Evolutionary conservation across 169 alveolate species (phyloP).

Genomic region (Cryptosporidium muris): DNA sequence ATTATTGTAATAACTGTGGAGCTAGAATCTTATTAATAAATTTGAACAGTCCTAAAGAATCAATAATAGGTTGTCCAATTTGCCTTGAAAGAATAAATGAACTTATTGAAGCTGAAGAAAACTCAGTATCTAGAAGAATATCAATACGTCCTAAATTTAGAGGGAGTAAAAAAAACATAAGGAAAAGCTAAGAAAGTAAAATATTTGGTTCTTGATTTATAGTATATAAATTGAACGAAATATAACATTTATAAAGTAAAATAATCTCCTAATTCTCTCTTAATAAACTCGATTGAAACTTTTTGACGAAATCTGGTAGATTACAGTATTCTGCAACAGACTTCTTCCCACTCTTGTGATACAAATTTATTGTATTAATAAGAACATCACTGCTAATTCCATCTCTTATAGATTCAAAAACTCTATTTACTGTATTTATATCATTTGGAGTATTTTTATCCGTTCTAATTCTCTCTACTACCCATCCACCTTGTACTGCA

Average conservation of each 20-base stretch:
- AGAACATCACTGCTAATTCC: conserved; percentile 74
- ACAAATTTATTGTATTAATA: conserved; percentile 34
- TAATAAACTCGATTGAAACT: conserved; percentile 2
- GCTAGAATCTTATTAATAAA: conserved; percentile 10
- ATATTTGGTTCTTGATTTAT: not conserved
- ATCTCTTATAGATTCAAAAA: conserved; percentile 83
- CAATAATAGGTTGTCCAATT: conserved; percentile 29
- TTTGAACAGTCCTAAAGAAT: not conserved
- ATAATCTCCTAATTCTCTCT: not conserved
- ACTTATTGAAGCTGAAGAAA: not conserved
- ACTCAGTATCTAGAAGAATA: not conserved
- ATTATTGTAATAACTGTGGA: conserved; percentile 32
- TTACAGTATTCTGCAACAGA: conserved; percentile 53
- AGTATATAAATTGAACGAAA: not conserved
- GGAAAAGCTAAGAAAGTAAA: not conserved
- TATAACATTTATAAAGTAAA: not conserved
- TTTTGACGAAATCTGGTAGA: conserved; percentile 35
- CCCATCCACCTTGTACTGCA: conserved; percentile 88
- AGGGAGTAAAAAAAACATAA: not conserved
- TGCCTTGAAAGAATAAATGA: conserved; percentile 22
- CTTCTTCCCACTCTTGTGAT: conserved; percentile 58
- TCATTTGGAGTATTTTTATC: conserved; percentile 86
- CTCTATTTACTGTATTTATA: conserved; percentile 79
- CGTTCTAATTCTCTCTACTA: conserved; percentile 86
- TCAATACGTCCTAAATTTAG: not conserved